A percentile compares a stretch with the other conserved stretches of the same genome.
phyloP scores from a whole-genome alignment of 2,329 filamentous ascomycete genomes.

The Huntiella savannae region DNA sequence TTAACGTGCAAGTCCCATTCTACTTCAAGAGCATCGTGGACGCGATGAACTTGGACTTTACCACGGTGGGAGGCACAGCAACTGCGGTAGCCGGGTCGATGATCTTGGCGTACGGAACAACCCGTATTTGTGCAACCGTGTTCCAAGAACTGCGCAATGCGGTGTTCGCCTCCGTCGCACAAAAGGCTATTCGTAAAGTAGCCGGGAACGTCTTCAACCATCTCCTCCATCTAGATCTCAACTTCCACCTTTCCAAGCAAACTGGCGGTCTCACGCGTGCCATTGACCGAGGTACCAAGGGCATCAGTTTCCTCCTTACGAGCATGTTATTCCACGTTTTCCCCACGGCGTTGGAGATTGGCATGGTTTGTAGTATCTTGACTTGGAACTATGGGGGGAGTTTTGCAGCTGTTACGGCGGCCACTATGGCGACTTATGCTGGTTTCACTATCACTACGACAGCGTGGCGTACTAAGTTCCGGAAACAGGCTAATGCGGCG shows the following conservation, averaged over 20 bases:
- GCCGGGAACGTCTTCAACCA: constrained; percentile 88
- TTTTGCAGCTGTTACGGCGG: constrained; percentile 76
- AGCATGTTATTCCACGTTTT: constrained; percentile 98
- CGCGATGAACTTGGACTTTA: constrained; percentile 89
- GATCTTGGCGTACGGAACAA: constrained; percentile 81
- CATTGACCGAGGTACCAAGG: constrained; percentile 92
- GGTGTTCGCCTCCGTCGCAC: constrained; percentile 88
- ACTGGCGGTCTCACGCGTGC: constrained; percentile 86
- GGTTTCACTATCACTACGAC: constrained; percentile 96
- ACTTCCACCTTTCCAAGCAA: constrained; percentile 85
- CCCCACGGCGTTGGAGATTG: constrained; percentile 82
- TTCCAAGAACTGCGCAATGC: constrained; percentile 93
- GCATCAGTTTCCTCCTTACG: constrained; percentile 88
- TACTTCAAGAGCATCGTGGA: constrained; percentile 98
- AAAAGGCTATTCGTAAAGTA: constrained; percentile 85
- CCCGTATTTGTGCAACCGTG: constrained; percentile 70
- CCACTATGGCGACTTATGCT: constrained; percentile 85
- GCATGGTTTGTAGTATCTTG: constrained; percentile 86
- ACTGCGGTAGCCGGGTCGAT: constrained; percentile 78
- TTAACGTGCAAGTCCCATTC: constrained; percentile 96
- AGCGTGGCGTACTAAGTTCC: constrained; percentile 91
- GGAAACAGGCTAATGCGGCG: constrained; percentile 83
- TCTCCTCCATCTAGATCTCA: constrained; percentile 69
- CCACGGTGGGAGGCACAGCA: constrained; percentile 70
- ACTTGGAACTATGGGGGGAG: constrained; percentile 88